A percentile compares a stretch with the other conserved stretches of the same genome.
Evolutionary conservation across 169 alveolate genomes (phyloP).

Genomic region (Plasmodium gonderi): DNA sequence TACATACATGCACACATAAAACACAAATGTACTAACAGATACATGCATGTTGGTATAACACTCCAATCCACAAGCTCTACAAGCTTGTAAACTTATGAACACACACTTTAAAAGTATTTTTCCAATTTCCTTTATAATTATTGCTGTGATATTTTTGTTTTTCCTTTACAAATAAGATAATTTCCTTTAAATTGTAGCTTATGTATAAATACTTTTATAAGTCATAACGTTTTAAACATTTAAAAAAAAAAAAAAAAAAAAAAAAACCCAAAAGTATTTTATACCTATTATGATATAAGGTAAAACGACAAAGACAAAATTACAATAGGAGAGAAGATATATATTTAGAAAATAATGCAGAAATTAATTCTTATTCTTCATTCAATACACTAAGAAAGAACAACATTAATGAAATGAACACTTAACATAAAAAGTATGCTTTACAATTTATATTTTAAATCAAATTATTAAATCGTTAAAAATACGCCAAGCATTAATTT

Average conservation of each 20-base stretch:
- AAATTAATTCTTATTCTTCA: too few relatives aligned
- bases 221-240: constrained; percentile 2
- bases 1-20: too few relatives aligned
- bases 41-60: not conserved
- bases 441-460: too few relatives aligned
- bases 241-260: constrained; percentile 8
- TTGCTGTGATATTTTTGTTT: not conserved
- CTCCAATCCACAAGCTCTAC: not conserved
- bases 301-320: not conserved
- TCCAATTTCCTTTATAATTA: not conserved
- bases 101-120: not conserved
- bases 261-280: too few relatives aligned
- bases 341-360: too few relatives aligned
- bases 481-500: too few relatives aligned
- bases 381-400: too few relatives aligned
- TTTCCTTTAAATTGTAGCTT: not conserved
- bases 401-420: too few relatives aligned
- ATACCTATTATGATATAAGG: not conserved
- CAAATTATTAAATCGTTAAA: too few relatives aligned
- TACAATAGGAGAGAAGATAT: too few relatives aligned
- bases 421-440: too few relatives aligned
- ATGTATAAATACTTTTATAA: not conserved
- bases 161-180: not conserved
- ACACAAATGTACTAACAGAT: too few relatives aligned
- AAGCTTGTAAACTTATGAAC: not conserved